Percentiles rank a stretch among this genome's conserved stretches.
phyloP scores from a whole-genome alignment of 139 green algal species.

The Diplosphaera chodatii region DNA sequence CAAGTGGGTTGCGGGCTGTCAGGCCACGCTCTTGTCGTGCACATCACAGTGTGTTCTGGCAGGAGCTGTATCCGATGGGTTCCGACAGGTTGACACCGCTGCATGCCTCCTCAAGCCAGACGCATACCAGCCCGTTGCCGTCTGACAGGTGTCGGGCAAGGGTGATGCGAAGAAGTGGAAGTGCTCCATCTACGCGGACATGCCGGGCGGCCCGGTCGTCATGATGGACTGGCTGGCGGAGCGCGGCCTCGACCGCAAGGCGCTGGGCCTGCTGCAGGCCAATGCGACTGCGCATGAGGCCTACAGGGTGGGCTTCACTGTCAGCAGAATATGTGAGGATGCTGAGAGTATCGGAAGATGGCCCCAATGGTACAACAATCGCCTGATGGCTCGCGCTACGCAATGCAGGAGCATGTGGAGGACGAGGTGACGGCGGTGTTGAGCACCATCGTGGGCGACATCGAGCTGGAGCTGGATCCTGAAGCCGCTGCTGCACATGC shows the following conservation, averaged over 20 bases:
- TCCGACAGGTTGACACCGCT: too few species aligned
- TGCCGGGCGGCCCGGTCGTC: not conserved
- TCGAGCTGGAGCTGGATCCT: constrained; percentile 1
- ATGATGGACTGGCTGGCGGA: constrained; percentile 66
- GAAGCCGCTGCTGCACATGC: not conserved
- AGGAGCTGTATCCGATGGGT: too few species aligned
- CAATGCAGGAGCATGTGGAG: constrained; percentile 7
- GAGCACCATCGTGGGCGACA: constrained; percentile 11
- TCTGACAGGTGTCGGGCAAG: constrained; percentile 48
- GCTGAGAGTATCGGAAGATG: too few species aligned
- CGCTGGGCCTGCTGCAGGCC: constrained; percentile 31
- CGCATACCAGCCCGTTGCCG: too few species aligned
- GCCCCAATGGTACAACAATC: too few species aligned
- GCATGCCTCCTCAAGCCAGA: too few species aligned
- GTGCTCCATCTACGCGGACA: constrained; percentile 44
- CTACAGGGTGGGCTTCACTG: constrained; percentile 24
- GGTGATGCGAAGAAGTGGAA: constrained; percentile 89
- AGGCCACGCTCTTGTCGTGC: too few species aligned
- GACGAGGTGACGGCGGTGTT: constrained; percentile 8
- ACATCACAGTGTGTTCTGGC: too few species aligned
- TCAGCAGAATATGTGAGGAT: too few species aligned
- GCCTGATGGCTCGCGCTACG: too few species aligned
- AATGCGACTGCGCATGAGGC: constrained; percentile 25
- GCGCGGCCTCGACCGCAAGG: constrained; percentile 44
- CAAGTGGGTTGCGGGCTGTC: not conserved